Percentiles rank a stretch among this genome's conserved stretches.
These are phyloP conservation scores for Fusarium mexicanum DNA, from an alignment of 2,329 filamentous ascomycete species.

Conservation along the genomic window DNA sequence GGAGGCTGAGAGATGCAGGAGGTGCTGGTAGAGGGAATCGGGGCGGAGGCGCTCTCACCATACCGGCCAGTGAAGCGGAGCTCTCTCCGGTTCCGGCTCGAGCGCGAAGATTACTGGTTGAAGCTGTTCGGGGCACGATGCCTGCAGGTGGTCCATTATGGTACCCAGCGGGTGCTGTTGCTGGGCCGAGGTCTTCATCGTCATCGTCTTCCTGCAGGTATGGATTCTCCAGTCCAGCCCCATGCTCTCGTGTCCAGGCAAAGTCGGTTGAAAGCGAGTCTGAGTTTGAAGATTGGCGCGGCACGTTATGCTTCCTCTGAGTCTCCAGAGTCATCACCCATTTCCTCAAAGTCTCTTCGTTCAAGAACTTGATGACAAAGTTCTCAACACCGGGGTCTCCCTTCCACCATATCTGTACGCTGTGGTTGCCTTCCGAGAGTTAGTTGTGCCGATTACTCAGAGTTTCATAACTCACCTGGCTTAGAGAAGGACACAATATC, in stretches of 20 bases:
- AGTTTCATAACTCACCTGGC: slow-evolving; percentile 70
- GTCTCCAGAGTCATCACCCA: slow-evolving; percentile 84
- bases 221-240: slow-evolving; percentile 78
- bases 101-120: slow-evolving; percentile 77
- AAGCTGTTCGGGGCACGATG: slow-evolving; percentile 58
- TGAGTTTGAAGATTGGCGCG: slow-evolving; percentile 58
- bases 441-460: slow-evolving; percentile 26
- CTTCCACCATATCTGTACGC: slow-evolving; percentile 98
- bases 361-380: slow-evolving; percentile 92
- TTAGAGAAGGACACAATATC: slow-evolving; percentile 89
- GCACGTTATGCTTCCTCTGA: slow-evolving; percentile 73
- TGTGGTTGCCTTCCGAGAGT: slow-evolving; percentile 77
- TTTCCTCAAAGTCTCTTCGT: slow-evolving; percentile 92
- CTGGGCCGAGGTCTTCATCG: slow-evolving; percentile 62
- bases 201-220: slow-evolving; percentile 72
- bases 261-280: slow-evolving; percentile 76
- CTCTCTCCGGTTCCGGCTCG: slow-evolving; percentile 81
- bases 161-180: slow-evolving; percentile 50
- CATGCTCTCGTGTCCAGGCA: slow-evolving; percentile 77
- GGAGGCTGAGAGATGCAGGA: slow-evolving; percentile 72
- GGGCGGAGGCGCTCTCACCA: slow-evolving; percentile 70
- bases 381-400: slow-evolving; percentile 95
- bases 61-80: slow-evolving; percentile 64
- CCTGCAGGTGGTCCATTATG: slow-evolving; percentile 43
- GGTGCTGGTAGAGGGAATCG: slow-evolving; percentile 75